phyloP scores from a whole-genome alignment of 2,329 filamentous ascomycete genomes.

The Neospermospora avenae region DNA sequence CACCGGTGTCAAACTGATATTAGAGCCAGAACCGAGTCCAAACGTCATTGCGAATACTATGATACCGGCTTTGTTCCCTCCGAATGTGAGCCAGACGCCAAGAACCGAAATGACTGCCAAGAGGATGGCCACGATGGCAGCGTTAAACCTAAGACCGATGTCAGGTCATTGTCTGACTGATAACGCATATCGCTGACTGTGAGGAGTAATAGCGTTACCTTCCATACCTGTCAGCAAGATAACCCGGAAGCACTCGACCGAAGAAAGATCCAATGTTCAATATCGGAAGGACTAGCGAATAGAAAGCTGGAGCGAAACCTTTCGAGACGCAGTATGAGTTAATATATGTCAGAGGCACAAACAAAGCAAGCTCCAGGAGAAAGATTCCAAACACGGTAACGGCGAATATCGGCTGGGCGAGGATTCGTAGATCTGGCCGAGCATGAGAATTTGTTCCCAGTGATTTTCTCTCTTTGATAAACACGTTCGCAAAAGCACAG shows the following conservation, averaged over 20 bases:
- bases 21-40: conserved; percentile 73
- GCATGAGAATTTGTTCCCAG: not conserved
- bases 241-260: not conserved
- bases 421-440: not conserved
- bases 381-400: not conserved
- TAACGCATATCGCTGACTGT: not conserved
- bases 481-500: not conserved
- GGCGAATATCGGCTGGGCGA: not conserved
- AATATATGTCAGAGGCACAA: not conserved
- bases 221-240: conserved; percentile 3
- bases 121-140: conserved; percentile 56
- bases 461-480: not conserved
- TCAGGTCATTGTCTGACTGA: not conserved
- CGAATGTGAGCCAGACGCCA: conserved; percentile 72
- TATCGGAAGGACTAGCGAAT: not conserved
- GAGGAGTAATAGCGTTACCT: not conserved
- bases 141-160: not conserved
- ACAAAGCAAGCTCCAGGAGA: not conserved
- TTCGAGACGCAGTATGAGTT: not conserved
- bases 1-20: conserved; percentile 6
- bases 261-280: not conserved
- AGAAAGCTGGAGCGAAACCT: not conserved
- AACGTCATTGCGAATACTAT: conserved; percentile 73
- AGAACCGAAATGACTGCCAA: conserved; percentile 60
- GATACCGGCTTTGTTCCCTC: conserved; percentile 56